Percentiles rank a stretch among this genome's conserved stretches.
Conservation (phyloP, 225 moss, liverwort and hornwort species). For the Polytrichum formosum region DNA sequence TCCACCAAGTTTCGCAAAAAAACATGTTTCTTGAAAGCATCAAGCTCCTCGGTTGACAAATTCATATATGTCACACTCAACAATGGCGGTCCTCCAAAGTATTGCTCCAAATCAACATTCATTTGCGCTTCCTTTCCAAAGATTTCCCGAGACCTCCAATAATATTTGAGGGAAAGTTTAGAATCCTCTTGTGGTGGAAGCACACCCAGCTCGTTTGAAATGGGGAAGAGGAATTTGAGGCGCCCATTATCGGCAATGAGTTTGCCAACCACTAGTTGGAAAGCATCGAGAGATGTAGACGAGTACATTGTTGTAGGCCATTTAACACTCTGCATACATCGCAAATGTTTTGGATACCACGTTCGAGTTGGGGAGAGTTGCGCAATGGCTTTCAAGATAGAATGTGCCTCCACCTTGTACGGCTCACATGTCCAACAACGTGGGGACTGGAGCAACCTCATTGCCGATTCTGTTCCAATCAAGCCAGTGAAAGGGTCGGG, state of each 20-base stretch:
- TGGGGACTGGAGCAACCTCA: constrained; percentile 36
- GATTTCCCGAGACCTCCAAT: constrained; percentile 27
- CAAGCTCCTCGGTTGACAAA: constrained; percentile 1
- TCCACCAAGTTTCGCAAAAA: constrained; percentile 13
- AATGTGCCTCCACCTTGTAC: constrained; percentile 2
- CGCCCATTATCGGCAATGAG: constrained; percentile 19
- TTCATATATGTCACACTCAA: not conserved
- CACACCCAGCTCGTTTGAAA: accelerated
- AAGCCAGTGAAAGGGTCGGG: constrained; percentile 44
- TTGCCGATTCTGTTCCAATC: constrained; percentile 39
- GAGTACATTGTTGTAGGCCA: constrained; percentile 20
- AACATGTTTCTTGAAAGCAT: not conserved
- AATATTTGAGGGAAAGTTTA: constrained; percentile 1
- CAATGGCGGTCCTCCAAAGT: not conserved
- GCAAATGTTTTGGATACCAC: constrained; percentile 21
- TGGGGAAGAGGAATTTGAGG: constrained; percentile 18
- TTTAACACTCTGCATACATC: constrained; percentile 21
- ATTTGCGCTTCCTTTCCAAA: constrained; percentile 22
- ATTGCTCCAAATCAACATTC: not conserved
- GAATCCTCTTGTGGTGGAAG: not conserved
- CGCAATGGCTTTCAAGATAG: constrained; percentile 8
- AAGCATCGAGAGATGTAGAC: constrained; percentile 22
- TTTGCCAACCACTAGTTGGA: constrained; percentile 14
- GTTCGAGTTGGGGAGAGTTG: constrained; percentile 11
- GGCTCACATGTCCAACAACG: constrained; percentile 41